These are phyloP conservation scores for Tetrahymena thermophila DNA, from an alignment of 73 alveolate species.

Conservation along the genomic window DNA sequence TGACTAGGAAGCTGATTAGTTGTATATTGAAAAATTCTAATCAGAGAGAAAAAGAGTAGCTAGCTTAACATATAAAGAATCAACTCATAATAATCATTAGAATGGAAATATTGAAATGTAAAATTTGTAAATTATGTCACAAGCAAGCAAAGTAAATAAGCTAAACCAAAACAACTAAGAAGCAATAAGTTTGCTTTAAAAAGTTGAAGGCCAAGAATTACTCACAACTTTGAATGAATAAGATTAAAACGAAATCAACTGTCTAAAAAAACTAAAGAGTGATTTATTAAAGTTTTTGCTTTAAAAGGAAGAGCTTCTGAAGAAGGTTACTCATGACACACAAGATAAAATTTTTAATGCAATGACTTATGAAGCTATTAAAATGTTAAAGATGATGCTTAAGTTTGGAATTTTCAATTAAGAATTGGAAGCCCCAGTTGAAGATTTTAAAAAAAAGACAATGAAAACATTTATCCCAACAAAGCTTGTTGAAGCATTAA, in stretches of 20 bases:
- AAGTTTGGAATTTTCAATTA: conserved; percentile 26
- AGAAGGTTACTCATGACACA: neutral
- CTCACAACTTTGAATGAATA: neutral
- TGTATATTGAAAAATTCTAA: neutral
- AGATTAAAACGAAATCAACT: neutral
- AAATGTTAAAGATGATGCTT: conserved; percentile 24
- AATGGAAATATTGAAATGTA: neutral
- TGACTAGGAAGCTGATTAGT: neutral
- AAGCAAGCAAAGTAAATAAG: neutral
- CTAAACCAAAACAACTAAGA: neutral
- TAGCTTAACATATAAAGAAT: neutral
- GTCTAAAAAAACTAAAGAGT: neutral
- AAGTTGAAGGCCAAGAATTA: neutral
- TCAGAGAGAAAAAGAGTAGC: neutral
- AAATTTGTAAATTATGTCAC: neutral
- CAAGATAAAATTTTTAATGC: conserved; percentile 13
- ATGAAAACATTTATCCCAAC: neutral
- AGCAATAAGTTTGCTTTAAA: neutral
- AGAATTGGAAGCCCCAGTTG: neutral
- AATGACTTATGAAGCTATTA: conserved; percentile 19
- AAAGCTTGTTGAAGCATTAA: neutral
- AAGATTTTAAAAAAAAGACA: neutral
- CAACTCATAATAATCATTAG: neutral
- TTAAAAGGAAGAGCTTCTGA: neutral
- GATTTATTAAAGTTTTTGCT: neutral